Conservation (phyloP, 2,329 filamentous ascomycete genomes). For the Diaporthe sp. region DNA sequence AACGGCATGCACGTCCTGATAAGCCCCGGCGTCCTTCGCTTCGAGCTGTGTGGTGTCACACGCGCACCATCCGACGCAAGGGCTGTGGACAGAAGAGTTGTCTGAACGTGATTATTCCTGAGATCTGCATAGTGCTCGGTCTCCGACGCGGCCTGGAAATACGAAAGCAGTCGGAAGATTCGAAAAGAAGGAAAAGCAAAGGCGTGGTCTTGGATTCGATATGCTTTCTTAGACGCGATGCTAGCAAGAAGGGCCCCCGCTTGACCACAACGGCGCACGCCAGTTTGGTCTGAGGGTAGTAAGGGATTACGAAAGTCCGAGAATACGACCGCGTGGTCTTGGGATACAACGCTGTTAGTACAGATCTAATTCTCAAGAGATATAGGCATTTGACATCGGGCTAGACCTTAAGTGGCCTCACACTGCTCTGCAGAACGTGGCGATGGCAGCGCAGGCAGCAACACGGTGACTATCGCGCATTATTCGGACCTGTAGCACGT, state of each 20-base stretch:
- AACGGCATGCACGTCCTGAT: neutral
- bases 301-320: neutral
- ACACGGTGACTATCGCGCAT: neutral
- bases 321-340: constrained; percentile 20
- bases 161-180: neutral
- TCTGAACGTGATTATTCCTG: neutral
- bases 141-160: neutral
- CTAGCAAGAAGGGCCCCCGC: constrained; percentile 2
- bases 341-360: constrained; percentile 4
- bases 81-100: neutral
- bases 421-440: neutral
- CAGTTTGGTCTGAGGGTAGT: neutral
- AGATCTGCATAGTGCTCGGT: neutral
- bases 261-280: neutral
- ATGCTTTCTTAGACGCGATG: constrained; percentile 15
- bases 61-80: constrained; percentile 7
- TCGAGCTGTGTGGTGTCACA: neutral
- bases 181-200: neutral
- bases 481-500: neutral
- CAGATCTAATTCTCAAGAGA: neutral
- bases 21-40: neutral
- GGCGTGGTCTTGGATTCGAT: neutral
- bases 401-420: neutral
- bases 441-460: neutral
- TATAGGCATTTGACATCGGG: neutral